Evolutionary conservation across 176 grass and related monocot species (phyloP), one percentile per base, ranked within the genome.

Genomic region (Tuctoria greenei): DNA sequence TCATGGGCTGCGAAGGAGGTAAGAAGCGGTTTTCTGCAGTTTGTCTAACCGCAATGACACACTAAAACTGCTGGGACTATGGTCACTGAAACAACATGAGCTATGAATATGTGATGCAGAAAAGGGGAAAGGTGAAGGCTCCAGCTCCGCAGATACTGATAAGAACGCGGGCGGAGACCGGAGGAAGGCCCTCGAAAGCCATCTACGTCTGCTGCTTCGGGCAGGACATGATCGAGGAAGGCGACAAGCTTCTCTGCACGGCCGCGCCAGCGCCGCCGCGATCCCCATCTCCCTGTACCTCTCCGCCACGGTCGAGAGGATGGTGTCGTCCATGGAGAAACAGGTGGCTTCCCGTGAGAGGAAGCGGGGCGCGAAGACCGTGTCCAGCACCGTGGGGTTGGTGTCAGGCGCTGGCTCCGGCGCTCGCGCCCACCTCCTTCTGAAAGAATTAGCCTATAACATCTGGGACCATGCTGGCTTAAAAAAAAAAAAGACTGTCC

Each of bases 191-290:
- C 65, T 98, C 0, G 91, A 98, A 98, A 54, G 91, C 84, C n/a
- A 95, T 98, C 60, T 95, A 90, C 11, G 84, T 95, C 5, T 94
- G 95, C 80, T 90, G 85, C 88, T 98, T 92, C n/a, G 89, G 91
- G n/a, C 85, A 92, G 62, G 95, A 98, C 69, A 81, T 86, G 74
- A 67, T 98, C 47, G 95, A 98, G 74, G 61, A 82, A 4, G 87
- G 88, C 65, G 91, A 95, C 78, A 82, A 77, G 74, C 84, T 94
- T 4, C 69, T 95, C 18, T 83, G 91, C 54, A 73, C 6, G 81
- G 71, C 8, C 88, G 75, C 14, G 74, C 87, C 56, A 97, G 71
- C 52, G 86, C 88, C 9, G 72, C 64, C 55, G 62, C 78, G 39
- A 97, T 79, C 73, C 75, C 72, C 67, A 93, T 67, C 58, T 93